phyloP scores from a whole-genome alignment of 306 rosid species.

The Prunus mira region DNA sequence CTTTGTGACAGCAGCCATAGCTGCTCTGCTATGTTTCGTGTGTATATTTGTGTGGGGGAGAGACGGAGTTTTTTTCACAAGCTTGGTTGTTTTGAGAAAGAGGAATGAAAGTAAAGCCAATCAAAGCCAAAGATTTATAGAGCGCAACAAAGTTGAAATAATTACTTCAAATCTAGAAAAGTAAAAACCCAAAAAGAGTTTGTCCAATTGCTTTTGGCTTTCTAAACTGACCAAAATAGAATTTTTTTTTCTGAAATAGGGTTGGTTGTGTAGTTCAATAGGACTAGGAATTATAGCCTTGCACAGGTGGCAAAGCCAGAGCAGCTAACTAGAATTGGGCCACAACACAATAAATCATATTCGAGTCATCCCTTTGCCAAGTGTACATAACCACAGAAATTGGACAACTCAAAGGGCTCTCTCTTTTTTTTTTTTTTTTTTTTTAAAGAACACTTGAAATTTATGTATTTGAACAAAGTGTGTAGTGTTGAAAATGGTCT shows the following conservation, averaged over 20 bases:
- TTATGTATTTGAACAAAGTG: no score
- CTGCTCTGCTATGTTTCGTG: conserved; percentile 10
- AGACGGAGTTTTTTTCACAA: neutral
- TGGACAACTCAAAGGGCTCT: neutral
- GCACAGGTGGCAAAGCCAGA: conserved; percentile 28
- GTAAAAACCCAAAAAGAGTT: conserved; percentile 25
- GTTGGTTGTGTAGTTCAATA: conserved; percentile 24
- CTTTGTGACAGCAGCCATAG: conserved; percentile 50
- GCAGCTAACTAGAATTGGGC: neutral
- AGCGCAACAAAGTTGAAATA: conserved; percentile 17
- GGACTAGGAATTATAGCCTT: conserved; percentile 29
- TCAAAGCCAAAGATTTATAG: conserved; percentile 28
- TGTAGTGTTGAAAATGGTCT: no score
- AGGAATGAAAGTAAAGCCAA: conserved; percentile 23
- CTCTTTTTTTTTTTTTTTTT: no score
- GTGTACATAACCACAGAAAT: neutral
- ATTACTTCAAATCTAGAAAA: conserved; percentile 5
- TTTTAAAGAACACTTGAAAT: no score
- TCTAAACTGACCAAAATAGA: conserved; percentile 23
- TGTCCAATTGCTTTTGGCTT: conserved; percentile 28
- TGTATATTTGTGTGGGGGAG: neutral
- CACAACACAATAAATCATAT: neutral
- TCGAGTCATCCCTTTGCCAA: conserved; percentile 15
- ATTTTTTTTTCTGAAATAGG: conserved; percentile 35
- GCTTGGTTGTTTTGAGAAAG: neutral